phyloP scores from a whole-genome alignment of 2,329 filamentous ascomycete species.

The Sarocladiaceae sp. region DNA sequence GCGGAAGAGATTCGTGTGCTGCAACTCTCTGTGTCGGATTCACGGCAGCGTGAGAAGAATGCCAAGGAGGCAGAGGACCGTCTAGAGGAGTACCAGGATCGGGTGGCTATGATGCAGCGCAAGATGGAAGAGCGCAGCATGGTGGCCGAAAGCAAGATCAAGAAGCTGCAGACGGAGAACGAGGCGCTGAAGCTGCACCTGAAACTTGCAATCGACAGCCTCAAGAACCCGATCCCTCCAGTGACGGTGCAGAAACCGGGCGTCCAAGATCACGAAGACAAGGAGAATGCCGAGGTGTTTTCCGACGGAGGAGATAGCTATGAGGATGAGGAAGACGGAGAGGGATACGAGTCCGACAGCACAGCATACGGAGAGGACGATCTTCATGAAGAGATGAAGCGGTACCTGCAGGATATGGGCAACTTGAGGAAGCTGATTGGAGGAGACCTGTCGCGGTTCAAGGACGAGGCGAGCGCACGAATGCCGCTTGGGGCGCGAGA shows the following conservation, averaged over 20 bases:
- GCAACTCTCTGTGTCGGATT: conserved; percentile 68
- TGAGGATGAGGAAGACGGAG: conserved; percentile 42
- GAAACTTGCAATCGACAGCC: conserved; percentile 74
- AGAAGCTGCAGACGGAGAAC: conserved; percentile 81
- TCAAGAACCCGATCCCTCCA: conserved; percentile 84
- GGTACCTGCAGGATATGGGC: conserved; percentile 74
- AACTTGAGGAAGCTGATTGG: conserved; percentile 59
- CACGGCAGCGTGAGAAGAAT: conserved; percentile 64
- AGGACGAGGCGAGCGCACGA: conserved; percentile 54
- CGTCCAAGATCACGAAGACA: conserved; percentile 24
- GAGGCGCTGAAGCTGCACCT: conserved; percentile 84
- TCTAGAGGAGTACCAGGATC: conserved; percentile 89
- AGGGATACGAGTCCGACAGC: conserved; percentile 43
- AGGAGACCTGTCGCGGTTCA: conserved; percentile 67
- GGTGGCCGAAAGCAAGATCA: conserved; percentile 90
- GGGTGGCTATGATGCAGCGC: conserved; percentile 83
- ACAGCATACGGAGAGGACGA: conserved; percentile 49
- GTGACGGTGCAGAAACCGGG: conserved; percentile 32
- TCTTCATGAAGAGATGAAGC: conserved; percentile 79
- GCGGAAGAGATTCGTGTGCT: conserved; percentile 84
- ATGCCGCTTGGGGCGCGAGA: conserved; percentile 39
- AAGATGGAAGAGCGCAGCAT: conserved; percentile 92
- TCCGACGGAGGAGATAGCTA: conserved; percentile 16
- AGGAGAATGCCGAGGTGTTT: conserved; percentile 21
- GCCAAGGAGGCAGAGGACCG: conserved; percentile 72